These are phyloP conservation scores for Somion occarium DNA, from an alignment of 1,284 basidiomycete species.

Conservation along the genomic window DNA sequence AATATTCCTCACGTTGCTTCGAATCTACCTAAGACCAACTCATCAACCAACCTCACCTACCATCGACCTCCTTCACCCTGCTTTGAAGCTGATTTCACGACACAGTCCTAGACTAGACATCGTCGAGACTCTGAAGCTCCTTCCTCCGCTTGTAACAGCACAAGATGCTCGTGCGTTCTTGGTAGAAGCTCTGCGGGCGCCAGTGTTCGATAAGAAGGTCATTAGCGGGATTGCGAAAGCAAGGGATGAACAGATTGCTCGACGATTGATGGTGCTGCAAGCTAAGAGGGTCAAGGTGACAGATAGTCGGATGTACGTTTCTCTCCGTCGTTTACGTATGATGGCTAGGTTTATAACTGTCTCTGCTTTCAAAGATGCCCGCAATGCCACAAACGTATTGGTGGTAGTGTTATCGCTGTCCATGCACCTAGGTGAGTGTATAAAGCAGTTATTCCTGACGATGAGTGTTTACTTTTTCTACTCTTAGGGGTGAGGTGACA, in stretches of 20 bases:
- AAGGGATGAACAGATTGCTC: slow-evolving; percentile 68
- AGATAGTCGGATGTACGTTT: slow-evolving; percentile 81
- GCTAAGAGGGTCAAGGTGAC: slow-evolving; percentile 84
- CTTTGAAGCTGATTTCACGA: slow-evolving; percentile 78
- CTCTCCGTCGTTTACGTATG: background rate
- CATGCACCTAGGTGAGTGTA: slow-evolving; percentile 71
- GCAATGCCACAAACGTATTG: slow-evolving; percentile 92
- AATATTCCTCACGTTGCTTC: slow-evolving; percentile 84
- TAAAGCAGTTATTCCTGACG: background rate
- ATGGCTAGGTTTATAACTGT: background rate
- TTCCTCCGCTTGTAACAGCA: slow-evolving; percentile 85
- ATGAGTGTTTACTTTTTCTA: background rate
- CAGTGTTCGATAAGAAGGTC: slow-evolving; percentile 66
- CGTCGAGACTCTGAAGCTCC: slow-evolving; percentile 74
- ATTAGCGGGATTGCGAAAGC: slow-evolving; percentile 66
- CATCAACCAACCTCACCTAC: slow-evolving; percentile 15
- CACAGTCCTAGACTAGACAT: slow-evolving; percentile 83
- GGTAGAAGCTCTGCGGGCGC: slow-evolving; percentile 63
- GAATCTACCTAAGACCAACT: slow-evolving; percentile 79
- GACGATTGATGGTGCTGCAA: slow-evolving; percentile 72
- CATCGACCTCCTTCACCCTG: slow-evolving; percentile 64
- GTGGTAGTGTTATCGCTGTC: slow-evolving; percentile 92
- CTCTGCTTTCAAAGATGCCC: slow-evolving; percentile 64
- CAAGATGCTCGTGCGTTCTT: slow-evolving; percentile 80
- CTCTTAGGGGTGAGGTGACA: slow-evolving; percentile 80